Evolutionary conservation across 2,329 filamentous ascomycete species (phyloP), one percentile per base, ranked within the genome.

Genomic region (Penicillium italicum): DNA sequence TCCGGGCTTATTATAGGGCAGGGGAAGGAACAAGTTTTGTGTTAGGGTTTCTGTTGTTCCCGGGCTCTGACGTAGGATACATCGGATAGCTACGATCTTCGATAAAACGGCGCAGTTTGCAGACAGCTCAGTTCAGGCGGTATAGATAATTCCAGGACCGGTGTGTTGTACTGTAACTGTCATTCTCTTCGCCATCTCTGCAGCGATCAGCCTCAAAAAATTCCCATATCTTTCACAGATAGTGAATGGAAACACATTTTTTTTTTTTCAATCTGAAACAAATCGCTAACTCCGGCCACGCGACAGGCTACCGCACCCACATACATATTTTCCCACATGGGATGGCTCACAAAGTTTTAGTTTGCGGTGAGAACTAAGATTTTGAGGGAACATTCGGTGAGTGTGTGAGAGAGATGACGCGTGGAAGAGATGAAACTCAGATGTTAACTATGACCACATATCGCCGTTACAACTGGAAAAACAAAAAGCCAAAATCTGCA

Each of bases 331-430:
- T 58, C 40, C 52, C 49, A 53, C 46, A 53, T 57, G 50, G 61
- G 61, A 63, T 60, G 52, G 49, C 50, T 64, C 61, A 63, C 57
- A 63, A 60, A 55, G 38, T 41, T 34, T 44, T 41, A 12, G 48
- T 28, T 38, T 55, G 48, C 47, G 53, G 53, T 55, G 53, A 55
- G 47, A 24, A 44, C 22, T 30, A n/a, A n/a, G n/a, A n/a, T n/a
- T n/a, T n/a, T n/a, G n/a, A n/a, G n/a, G n/a, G n/a, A n/a, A n/a
- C n/a, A n/a, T n/a, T n/a, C n/a, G n/a, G n/a, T n/a, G n/a, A n/a
- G n/a, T n/a, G n/a, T n/a, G n/a, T n/a, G n/a, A n/a, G n/a, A n/a
- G 28, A 31, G 16, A 11, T 31, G 30, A 24, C 31, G 33, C 22
- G 33, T 47, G 33, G 46, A 49, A 28, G 6, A 12, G 9, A 16